Evolutionary conservation across 176 grass and related monocot genomes (phyloP), one percentile per base, ranked within the genome.

Genomic region (Musa beccarii): DNA sequence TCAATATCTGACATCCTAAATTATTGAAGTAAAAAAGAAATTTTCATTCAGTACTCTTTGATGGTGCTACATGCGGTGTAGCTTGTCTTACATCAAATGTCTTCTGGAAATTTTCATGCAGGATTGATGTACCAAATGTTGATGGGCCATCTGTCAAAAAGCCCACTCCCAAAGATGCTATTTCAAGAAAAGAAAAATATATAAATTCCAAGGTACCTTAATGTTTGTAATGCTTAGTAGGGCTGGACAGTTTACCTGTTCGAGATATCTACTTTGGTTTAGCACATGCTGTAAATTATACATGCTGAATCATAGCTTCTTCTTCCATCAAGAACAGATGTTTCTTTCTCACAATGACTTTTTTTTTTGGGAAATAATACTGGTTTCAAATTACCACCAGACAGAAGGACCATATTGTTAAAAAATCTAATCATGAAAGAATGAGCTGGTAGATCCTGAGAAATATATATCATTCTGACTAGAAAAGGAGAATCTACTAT

Each of bases 171-270:
- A 93, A 79, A 17, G 88, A 98, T 80, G 76, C 84, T 74, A 85
- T 93, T 80, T 80, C 84, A 73, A 98, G 80, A 92, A 98, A 98
- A 69, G 94, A 98, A 79, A 89, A 87, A 81, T 98, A 87, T 78
- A 98, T 98, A 76, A 90, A 93, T 91, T 68, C 80, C 59, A 98
- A 98, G 88, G 94, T 92, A 93, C 81, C 53, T 15, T 63, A 57
- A 86, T 80, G 75, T 76, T 6, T 80, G 22, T 75, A 25, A 28
- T 69, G 28, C 25, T 53, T 72, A 8, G 8, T 25, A 57, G 64
- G 64, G 19, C 28, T 51, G 74, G 63, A 76, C 17, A 51, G 50
- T 65, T 63, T 49, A n/a, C 23, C 13, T 50, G 49, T 9, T 64
- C 9, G 2, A 64, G 24, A 24, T 64, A 10, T 24, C n/a, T 69